Percentiles rank a stretch among this genome's conserved stretches.
These are phyloP conservation scores for Kwoniella dejecticola DNA, from an alignment of 768 basidiomycete species.

Conservation along the genomic window DNA sequence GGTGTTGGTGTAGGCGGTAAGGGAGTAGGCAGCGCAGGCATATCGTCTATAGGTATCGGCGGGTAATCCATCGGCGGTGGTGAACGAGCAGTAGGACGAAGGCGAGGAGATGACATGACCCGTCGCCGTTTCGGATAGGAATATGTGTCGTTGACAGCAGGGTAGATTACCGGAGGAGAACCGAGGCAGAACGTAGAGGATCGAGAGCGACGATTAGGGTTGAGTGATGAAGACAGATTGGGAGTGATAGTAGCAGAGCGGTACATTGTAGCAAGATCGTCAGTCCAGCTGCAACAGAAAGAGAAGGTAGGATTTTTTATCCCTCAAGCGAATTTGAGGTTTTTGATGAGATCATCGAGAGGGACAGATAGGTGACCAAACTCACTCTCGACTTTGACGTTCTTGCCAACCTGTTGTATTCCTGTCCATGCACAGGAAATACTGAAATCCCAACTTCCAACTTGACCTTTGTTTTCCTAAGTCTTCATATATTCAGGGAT, in stretches of 20 bases:
- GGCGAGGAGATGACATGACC: constrained; percentile 7
- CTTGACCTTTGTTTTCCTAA: background rate
- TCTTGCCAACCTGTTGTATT: background rate
- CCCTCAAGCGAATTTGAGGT: background rate
- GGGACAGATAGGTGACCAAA: background rate
- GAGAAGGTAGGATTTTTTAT: background rate
- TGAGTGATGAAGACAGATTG: constrained; percentile 2
- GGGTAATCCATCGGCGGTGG: constrained; percentile 5
- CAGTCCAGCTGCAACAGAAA: constrained; percentile 1
- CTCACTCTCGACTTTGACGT: constrained; percentile 1
- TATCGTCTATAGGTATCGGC: constrained; percentile 1
- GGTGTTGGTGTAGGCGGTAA: constrained; percentile 41
- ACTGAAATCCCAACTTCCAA: background rate
- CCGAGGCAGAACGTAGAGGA: constrained; percentile 17
- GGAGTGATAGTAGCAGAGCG: constrained; percentile 9
- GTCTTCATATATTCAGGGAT: background rate
- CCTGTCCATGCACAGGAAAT: background rate
- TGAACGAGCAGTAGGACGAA: constrained; percentile 8
- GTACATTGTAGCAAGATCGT: constrained; percentile 8
- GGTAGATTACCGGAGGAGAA: background rate
- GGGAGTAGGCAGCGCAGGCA: constrained; percentile 14
- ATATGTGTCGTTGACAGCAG: background rate
- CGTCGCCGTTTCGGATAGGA: background rate
- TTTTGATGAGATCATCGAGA: background rate
- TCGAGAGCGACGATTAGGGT: constrained; percentile 17